Percentiles rank a stretch among this genome's conserved stretches.
phyloP scores from a whole-genome alignment of 768 basidiomycete species.

The Dioszegia hungarica region DNA sequence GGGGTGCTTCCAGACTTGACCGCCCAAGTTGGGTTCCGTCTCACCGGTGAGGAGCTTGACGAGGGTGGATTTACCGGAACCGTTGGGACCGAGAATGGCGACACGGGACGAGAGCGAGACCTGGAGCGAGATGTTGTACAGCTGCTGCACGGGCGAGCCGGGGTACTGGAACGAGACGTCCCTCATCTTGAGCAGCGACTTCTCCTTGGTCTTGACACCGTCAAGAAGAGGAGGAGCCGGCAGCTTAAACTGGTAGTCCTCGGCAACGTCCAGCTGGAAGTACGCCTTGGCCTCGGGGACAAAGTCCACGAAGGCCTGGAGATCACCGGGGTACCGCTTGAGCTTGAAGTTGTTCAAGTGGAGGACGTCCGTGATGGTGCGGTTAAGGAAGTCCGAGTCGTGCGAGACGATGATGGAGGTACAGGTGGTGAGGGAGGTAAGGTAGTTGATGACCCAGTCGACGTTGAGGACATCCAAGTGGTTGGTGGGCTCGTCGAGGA shows the following conservation, averaged over 20 bases:
- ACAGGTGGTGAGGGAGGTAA: conserved; percentile 77
- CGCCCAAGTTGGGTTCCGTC: conserved; percentile 91
- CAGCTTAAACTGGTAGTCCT: conserved; percentile 98
- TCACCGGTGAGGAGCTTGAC: conserved; percentile 96
- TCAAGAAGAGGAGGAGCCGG: conserved; percentile 94
- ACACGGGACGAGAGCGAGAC: conserved; percentile 97
- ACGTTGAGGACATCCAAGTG: conserved; percentile 91
- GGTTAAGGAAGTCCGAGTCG: conserved; percentile 95
- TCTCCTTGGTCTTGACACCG: conserved; percentile 99
- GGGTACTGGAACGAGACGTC: conserved; percentile 97
- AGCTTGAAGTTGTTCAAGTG: conserved; percentile 98
- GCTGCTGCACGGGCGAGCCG: conserved; percentile 74
- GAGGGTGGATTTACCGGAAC: conserved; percentile 95
- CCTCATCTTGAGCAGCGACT: conserved; percentile 93
- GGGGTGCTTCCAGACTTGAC: conserved; percentile 98
- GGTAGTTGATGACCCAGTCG: conserved; percentile 94
- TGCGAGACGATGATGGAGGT: conserved; percentile 98
- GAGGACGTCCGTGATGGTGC: conserved; percentile 95
- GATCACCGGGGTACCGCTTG: conserved; percentile 89
- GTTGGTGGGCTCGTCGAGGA: conserved; percentile 89
- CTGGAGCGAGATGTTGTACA: conserved; percentile 92
- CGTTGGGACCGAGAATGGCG: conserved; percentile 93
- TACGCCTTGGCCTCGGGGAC: conserved; percentile 98
- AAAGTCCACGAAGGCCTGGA: conserved; percentile 85
- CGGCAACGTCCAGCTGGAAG: conserved; percentile 89